Conservation (phyloP, 257 asterid species). For the Salvia rosmarinus region DNA sequence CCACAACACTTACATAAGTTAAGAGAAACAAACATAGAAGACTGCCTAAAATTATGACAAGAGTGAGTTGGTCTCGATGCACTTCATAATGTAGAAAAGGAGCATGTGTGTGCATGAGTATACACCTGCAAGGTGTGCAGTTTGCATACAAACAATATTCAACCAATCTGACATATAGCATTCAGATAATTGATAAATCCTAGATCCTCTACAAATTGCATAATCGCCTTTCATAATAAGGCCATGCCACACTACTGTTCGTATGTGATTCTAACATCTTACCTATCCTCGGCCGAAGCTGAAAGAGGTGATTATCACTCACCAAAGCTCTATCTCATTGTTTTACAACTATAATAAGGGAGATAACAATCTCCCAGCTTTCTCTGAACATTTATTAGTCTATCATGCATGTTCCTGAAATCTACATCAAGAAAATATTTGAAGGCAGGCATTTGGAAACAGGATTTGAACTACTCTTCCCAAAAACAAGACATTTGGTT, state of each 20-base stretch:
- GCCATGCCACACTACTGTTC: conserved; percentile 9
- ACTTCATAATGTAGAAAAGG: too few species aligned
- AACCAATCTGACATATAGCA: conserved; percentile 1
- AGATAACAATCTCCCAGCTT: neutral
- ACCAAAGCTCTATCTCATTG: neutral
- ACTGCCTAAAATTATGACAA: too few species aligned
- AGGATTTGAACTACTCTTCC: conserved; percentile 21
- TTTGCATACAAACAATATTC: neutral
- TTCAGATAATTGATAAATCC: conserved; percentile 5
- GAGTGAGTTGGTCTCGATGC: too few species aligned
- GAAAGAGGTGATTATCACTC: conserved; percentile 22
- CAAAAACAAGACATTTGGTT: neutral
- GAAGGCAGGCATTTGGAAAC: conserved; percentile 24
- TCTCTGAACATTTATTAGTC: neutral
- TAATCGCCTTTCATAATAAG: neutral
- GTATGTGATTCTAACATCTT: neutral
- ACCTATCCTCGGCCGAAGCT: neutral
- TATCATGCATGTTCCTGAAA: conserved; percentile 17
- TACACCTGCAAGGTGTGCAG: too few species aligned
- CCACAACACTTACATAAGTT: too few species aligned
- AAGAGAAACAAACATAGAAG: too few species aligned
- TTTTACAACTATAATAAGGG: neutral
- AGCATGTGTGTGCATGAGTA: neutral
- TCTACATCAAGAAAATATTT: conserved; percentile 1
- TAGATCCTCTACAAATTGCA: neutral